These are phyloP conservation scores for Circinella minor DNA, from an alignment of 371 early-diverging fungal genomes.

Conservation along the genomic window DNA sequence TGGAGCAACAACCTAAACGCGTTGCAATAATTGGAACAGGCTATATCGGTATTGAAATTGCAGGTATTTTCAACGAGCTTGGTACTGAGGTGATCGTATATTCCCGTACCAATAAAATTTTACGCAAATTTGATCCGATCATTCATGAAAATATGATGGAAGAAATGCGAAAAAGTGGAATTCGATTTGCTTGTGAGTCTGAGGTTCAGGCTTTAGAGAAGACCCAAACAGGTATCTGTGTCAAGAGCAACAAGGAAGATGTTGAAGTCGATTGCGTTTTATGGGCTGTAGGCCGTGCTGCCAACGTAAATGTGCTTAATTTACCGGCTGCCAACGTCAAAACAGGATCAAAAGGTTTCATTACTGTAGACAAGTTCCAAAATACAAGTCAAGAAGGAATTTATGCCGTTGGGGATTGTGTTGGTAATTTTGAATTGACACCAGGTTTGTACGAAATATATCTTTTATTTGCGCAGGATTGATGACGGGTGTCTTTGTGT, in stretches of 20 bases:
- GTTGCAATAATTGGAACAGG: constrained; percentile 88
- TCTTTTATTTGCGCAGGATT: too few species aligned
- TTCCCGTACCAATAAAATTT: constrained; percentile 80
- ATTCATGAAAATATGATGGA: constrained; percentile 82
- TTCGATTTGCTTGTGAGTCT: constrained; percentile 73
- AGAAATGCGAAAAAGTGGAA: constrained; percentile 71
- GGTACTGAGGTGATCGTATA: constrained; percentile 85
- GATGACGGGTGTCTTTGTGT: too few species aligned
- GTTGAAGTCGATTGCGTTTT: constrained; percentile 73
- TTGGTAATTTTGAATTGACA: constrained; percentile 91
- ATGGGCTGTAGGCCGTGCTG: constrained; percentile 90
- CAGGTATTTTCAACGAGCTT: constrained; percentile 89
- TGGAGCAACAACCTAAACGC: constrained; percentile 87
- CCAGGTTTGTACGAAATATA: constrained; percentile 61
- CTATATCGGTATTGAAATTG: constrained; percentile 94
- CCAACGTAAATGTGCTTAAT: constrained; percentile 74
- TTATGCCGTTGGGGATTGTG: constrained; percentile 95
- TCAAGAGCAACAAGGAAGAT: constrained; percentile 39
- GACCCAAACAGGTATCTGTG: not conserved
- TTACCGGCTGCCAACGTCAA: constrained; percentile 71
- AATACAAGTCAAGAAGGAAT: constrained; percentile 73
- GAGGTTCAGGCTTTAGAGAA: constrained; percentile 44
- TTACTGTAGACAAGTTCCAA: constrained; percentile 87
- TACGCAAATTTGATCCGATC: constrained; percentile 87
- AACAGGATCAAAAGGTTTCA: constrained; percentile 67